Percentiles rank a stretch among this genome's conserved stretches.
These are phyloP conservation scores for Chlamydomonas sp. DNA, from an alignment of 139 green algal genomes.

Conservation along the genomic window DNA sequence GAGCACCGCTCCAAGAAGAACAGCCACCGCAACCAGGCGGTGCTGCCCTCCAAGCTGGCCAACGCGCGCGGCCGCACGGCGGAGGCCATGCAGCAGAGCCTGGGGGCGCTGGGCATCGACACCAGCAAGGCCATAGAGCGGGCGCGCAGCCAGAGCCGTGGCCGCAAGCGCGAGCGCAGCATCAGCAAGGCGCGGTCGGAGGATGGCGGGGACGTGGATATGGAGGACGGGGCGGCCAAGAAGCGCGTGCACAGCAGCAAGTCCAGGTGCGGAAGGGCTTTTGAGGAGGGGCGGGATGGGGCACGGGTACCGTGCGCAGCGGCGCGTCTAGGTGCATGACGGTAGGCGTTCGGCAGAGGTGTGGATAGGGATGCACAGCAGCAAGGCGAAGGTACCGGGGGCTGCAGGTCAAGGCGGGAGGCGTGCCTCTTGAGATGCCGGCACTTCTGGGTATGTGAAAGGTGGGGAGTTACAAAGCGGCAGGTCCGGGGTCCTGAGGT, in stretches of 20 bases:
- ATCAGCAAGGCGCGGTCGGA: slow-evolving; percentile 22
- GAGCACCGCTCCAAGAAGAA: slow-evolving; percentile 83
- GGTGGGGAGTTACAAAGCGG: too few relatives aligned
- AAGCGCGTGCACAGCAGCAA: slow-evolving; percentile 90
- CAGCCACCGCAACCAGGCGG: slow-evolving; percentile 44
- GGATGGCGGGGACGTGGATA: slow-evolving; percentile 57
- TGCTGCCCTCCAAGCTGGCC: slow-evolving; percentile 73
- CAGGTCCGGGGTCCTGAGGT: too few relatives aligned
- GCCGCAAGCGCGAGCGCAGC: slow-evolving; percentile 78
- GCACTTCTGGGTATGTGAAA: too few relatives aligned
- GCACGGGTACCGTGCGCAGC: too few relatives aligned
- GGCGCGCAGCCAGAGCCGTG: slow-evolving; percentile 64
- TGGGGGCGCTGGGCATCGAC: slow-evolving; percentile 91
- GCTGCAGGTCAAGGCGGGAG: too few relatives aligned
- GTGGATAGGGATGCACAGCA: too few relatives aligned
- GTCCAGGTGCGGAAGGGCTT: slow-evolving; percentile 52
- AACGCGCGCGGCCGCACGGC: slow-evolving; percentile 39
- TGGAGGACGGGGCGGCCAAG: slow-evolving; percentile 68
- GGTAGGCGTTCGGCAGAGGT: too few relatives aligned
- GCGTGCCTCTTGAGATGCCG: too few relatives aligned
- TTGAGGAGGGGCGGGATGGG: neutral
- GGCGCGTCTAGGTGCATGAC: too few relatives aligned
- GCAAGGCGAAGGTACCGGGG: too few relatives aligned
- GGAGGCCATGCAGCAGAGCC: slow-evolving; percentile 54
- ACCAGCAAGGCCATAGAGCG: slow-evolving; percentile 78